Base-by-base conservation (phyloP, 2,329 filamentous ascomycete genomes). In the Corniculantispora saksenae region DNA sequence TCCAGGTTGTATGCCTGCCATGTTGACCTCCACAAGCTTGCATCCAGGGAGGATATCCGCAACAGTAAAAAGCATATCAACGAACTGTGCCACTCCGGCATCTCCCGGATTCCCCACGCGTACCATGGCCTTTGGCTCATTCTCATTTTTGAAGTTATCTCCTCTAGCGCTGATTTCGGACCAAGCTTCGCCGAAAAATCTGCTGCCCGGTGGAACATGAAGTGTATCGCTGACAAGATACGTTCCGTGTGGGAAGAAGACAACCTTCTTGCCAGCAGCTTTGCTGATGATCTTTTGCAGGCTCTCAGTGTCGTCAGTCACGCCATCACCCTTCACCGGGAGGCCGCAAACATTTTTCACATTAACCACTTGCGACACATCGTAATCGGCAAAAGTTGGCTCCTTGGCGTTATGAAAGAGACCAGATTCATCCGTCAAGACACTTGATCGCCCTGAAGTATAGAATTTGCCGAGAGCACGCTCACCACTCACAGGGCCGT, bases 181-280 rank as follows among this genome's bases (percentile, higher is more conserved):
- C 67, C 66, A 68, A 3, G 64, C 67, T 25, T 69, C 67, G 32
- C 67, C 67, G 40, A 66, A 59, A 48, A 69, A 55, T 17, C 63
- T 67, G 43, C 58, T 67, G 54, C 65, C 67, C 19, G 67, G 62
- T 5, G 67, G 81, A 3, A 78, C 75, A n/a, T 83, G 78, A 75
- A 83, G 83, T 3, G 81, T 79, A 70, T 87, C 84, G 27, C 85
- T 86, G 15, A 85, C 78, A 23, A 88, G 79, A 9, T 78, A 77
- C 10, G 82, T 82, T 27, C 81, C 81, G 13, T 78, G 74, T 2
- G 80, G 80, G 67, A 82, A 78, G 68, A 75, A 82, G 2, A 77
- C 68, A 57, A 82, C 72, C 61, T 79, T 79, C 70, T 75, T 75
- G 35, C 68, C 71, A 21, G 67, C 67, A 9, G 66, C 67, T 15